Evolutionary conservation across 345 rosid species (phyloP).

Genomic region (Corchorus capsularis): DNA sequence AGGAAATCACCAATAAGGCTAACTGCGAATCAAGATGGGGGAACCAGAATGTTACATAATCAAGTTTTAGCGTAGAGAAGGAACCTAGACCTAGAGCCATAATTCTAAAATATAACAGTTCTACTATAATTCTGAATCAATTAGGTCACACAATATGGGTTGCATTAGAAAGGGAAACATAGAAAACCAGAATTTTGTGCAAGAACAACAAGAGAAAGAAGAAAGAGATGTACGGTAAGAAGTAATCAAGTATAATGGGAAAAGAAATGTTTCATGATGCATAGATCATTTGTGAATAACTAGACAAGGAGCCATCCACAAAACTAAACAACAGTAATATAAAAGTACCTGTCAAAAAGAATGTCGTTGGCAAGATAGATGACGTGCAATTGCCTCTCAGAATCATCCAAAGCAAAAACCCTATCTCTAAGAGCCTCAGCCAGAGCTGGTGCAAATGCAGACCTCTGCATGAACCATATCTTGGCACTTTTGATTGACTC

Average conservation of each 20-base stretch:
- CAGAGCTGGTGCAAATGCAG: slow-evolving; percentile 91
- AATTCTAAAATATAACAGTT: slow-evolving; percentile 10
- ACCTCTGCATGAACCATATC: slow-evolving; percentile 98
- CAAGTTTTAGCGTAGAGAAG: neutral
- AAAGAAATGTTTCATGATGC: neutral
- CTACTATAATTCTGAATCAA: neutral
- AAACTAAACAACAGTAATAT: neutral
- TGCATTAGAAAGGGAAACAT: neutral
- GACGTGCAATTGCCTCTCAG: slow-evolving; percentile 90
- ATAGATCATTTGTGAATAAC: slow-evolving; percentile 7
- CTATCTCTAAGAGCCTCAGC: slow-evolving; percentile 92
- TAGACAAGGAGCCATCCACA: neutral
- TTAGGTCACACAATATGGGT: neutral
- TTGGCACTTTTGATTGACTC: slow-evolving; percentile 97
- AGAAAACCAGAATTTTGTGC: neutral
- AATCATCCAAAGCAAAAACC: slow-evolving; percentile 79
- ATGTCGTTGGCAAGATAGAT: slow-evolving; percentile 95
- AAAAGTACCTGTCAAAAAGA: slow-evolving; percentile 85
- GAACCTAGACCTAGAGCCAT: neutral
- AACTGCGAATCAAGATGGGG: neutral
- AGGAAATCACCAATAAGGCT: neutral
- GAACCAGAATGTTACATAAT: no score
- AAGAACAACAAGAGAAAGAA: neutral
- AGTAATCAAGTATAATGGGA: neutral
- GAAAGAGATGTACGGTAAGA: neutral